Percentiles rank a stretch among this genome's conserved stretches.
phyloP scores from a whole-genome alignment of 2,329 filamentous ascomycete genomes.

The Pseudogymnoascus sp. region DNA sequence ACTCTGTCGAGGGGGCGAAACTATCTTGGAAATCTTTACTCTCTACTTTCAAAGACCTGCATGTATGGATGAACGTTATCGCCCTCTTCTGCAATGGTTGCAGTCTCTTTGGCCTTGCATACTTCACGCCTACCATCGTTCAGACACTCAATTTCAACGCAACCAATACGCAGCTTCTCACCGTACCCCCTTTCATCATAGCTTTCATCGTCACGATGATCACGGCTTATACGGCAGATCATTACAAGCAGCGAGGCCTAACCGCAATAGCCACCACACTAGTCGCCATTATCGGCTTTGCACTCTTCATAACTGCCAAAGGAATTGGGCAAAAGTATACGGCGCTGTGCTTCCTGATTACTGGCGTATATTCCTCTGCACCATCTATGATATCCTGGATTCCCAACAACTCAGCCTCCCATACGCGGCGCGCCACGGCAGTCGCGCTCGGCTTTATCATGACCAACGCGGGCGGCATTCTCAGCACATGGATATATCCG shows the following conservation, averaged over 20 bases:
- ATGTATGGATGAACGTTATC: neutral
- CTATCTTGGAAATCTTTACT: neutral
- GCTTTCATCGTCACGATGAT: conserved; percentile 22
- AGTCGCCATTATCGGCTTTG: conserved; percentile 31
- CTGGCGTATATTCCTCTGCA: neutral
- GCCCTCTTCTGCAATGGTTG: conserved; percentile 2
- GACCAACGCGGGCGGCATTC: conserved; percentile 9
- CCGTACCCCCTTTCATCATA: conserved; percentile 26
- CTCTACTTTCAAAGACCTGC: neutral
- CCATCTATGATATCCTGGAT: conserved; percentile 6
- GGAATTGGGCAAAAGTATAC: conserved; percentile 28
- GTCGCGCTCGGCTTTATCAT: conserved; percentile 6
- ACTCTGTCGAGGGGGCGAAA: neutral
- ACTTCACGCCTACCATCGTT: conserved; percentile 20
- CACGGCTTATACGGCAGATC: conserved; percentile 25
- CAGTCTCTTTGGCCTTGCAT: conserved; percentile 1
- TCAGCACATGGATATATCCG: conserved; percentile 9
- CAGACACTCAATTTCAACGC: conserved; percentile 23
- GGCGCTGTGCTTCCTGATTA: conserved; percentile 29
- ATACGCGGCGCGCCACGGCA: conserved; percentile 6
- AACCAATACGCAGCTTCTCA: conserved; percentile 26
- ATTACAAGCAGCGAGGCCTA: conserved; percentile 22
- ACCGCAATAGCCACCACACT: conserved; percentile 19
- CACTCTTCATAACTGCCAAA: conserved; percentile 27
- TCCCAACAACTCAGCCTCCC: conserved; percentile 3